Evolutionary conservation across 352 stramenopile species (phyloP).

Genomic region (Globisporangium paddicum): DNA sequence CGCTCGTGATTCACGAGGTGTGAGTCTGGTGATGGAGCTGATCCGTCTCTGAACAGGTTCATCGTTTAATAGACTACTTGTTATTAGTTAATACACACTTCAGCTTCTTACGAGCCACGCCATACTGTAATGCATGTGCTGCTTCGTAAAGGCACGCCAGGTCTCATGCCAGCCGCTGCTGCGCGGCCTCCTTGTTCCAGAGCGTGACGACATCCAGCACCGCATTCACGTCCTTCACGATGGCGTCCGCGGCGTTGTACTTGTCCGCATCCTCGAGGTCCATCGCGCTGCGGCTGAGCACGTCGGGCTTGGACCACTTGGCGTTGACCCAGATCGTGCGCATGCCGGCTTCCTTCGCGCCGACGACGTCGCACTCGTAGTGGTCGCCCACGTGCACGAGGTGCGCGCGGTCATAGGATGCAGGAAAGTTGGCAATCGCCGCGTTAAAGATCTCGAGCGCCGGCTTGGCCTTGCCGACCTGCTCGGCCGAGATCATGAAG

Average conservation of each 20-base stretch:
- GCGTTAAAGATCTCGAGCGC: slow-evolving; percentile 49
- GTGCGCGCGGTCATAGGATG: slow-evolving; percentile 22
- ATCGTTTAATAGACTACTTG: background rate
- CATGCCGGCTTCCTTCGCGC: slow-evolving; percentile 55
- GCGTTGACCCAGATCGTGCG: slow-evolving; percentile 67
- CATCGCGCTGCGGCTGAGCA: slow-evolving; percentile 16
- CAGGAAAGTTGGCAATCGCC: slow-evolving; percentile 33
- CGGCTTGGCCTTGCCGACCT: slow-evolving; percentile 44
- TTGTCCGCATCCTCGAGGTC: slow-evolving; percentile 3
- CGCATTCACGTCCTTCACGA: slow-evolving; percentile 44
- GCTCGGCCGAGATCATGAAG: slow-evolving; percentile 55
- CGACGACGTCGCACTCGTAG: slow-evolving; percentile 65
- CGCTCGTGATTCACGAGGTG: no score
- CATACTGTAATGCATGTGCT: no score
- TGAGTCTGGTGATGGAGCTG: no score
- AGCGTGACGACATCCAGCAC: slow-evolving; percentile 36
- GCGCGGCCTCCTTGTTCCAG: slow-evolving; percentile 32
- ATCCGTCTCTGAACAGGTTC: no score
- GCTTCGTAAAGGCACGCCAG: no score
- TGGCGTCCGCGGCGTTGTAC: slow-evolving; percentile 48
- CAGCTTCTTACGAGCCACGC: no score
- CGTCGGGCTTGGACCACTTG: slow-evolving; percentile 33
- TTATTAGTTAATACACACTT: background rate
- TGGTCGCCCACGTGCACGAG: slow-evolving; percentile 75
- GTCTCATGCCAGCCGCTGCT: background rate